Evolutionary conservation across 352 stramenopile species (phyloP).

Genomic region (Aphanomyces stellatus): DNA sequence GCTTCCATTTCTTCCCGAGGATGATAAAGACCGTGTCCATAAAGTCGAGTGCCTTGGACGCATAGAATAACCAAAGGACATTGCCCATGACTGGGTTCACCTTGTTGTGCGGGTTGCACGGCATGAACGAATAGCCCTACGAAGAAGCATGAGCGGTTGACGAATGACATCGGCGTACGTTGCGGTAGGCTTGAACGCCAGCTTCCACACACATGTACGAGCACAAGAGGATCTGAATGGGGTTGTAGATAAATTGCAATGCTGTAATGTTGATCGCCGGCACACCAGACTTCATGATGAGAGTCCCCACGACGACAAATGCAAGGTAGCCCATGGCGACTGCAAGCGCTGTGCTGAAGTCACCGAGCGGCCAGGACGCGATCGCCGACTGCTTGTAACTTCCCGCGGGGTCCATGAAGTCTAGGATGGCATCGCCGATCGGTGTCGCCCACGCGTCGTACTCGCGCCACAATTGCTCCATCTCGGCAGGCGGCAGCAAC

Average conservation of each 20-base stretch:
- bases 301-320: slow-evolving; percentile 59
- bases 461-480: background rate
- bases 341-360: slow-evolving; percentile 48
- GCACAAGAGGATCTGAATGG: slow-evolving; percentile 89
- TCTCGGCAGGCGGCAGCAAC: background rate
- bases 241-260: slow-evolving; percentile 94
- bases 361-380: slow-evolving; percentile 46
- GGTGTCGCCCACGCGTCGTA: slow-evolving; percentile 51
- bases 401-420: slow-evolving; percentile 45
- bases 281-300: slow-evolving; percentile 45
- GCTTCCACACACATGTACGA: slow-evolving; percentile 92
- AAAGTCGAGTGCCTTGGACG: slow-evolving; percentile 90
- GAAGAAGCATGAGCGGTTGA: background rate
- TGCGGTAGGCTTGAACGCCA: slow-evolving; percentile 77
- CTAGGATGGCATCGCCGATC: slow-evolving; percentile 38
- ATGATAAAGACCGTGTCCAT: slow-evolving; percentile 94
- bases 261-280: slow-evolving; percentile 43
- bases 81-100: slow-evolving; percentile 82
- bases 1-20: slow-evolving; percentile 93
- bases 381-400: slow-evolving; percentile 58
- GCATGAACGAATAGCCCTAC: slow-evolving; percentile 65
- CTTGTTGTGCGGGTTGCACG: slow-evolving; percentile 84
- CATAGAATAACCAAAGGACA: slow-evolving; percentile 94
- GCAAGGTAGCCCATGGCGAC: slow-evolving; percentile 55
- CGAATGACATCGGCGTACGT: slow-evolving; percentile 29